Percentiles rank a stretch among this genome's conserved stretches.
phyloP scores from a whole-genome alignment of 257 asterid species.

The Knoxia roxburghii region DNA sequence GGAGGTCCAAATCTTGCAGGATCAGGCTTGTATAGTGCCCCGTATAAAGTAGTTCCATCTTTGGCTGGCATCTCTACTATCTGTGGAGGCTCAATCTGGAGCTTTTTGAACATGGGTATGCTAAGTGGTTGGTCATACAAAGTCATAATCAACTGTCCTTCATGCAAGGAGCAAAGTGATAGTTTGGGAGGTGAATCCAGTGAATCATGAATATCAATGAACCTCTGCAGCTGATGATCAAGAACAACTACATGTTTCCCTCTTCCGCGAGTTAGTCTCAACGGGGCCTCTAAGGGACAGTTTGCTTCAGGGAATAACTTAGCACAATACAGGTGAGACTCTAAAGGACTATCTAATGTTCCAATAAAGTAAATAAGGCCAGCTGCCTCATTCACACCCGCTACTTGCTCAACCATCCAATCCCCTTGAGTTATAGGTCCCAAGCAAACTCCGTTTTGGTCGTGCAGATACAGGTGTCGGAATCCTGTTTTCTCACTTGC shows the following conservation, averaged over 20 bases:
- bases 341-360: slow-evolving; percentile 72
- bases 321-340: slow-evolving; percentile 73
- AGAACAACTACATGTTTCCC: slow-evolving; percentile 83
- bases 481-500: slow-evolving; percentile 89
- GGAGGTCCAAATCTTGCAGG: slow-evolving; percentile 76
- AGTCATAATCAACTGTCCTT: slow-evolving; percentile 53
- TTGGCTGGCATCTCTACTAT: slow-evolving; percentile 52
- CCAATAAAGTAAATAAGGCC: slow-evolving; percentile 72
- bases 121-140: slow-evolving; percentile 52
- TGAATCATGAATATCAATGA: slow-evolving; percentile 72
- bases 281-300: slow-evolving; percentile 37
- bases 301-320: slow-evolving; percentile 40
- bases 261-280: slow-evolving; percentile 64
- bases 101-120: slow-evolving; percentile 42
- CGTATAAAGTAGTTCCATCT: slow-evolving; percentile 72
- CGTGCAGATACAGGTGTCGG: slow-evolving; percentile 72
- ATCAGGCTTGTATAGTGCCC: slow-evolving; percentile 77
- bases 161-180: slow-evolving; percentile 55
- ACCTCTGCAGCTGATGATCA: slow-evolving; percentile 76
- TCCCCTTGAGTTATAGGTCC: slow-evolving; percentile 86
- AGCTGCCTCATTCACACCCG: slow-evolving; percentile 76
- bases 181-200: slow-evolving; percentile 68
- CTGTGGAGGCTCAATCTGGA: slow-evolving; percentile 68
- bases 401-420: slow-evolving; percentile 91
- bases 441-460: slow-evolving; percentile 57